phyloP scores from a whole-genome alignment of 2,329 filamentous ascomycete genomes.

The Penicillium psychrosexuale region DNA sequence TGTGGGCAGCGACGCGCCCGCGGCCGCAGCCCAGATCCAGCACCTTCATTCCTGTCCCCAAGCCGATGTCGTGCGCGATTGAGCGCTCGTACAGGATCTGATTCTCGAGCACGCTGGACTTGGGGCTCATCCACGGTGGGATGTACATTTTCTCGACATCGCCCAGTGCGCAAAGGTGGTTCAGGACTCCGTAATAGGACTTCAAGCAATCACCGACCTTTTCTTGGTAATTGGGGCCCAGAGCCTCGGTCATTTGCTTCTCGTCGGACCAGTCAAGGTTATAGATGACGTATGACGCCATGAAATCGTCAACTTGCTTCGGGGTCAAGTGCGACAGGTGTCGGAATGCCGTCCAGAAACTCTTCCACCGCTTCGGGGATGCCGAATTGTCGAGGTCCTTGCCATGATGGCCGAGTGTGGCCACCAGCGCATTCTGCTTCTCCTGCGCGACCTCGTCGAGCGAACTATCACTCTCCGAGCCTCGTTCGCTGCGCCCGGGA shows the following conservation, averaged over 20 bases:
- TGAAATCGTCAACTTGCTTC: slow-evolving; percentile 54
- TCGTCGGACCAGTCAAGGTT: slow-evolving; percentile 56
- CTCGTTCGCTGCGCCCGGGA: slow-evolving; percentile 19
- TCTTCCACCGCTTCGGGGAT: slow-evolving; percentile 50
- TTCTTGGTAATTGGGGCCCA: slow-evolving; percentile 51
- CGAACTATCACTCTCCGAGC: slow-evolving; percentile 26
- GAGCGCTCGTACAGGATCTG: slow-evolving; percentile 54
- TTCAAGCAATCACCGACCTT: slow-evolving; percentile 53
- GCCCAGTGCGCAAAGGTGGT: slow-evolving; percentile 55
- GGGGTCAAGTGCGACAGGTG: slow-evolving; percentile 50
- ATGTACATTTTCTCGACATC: slow-evolving; percentile 61
- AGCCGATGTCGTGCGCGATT: slow-evolving; percentile 47
- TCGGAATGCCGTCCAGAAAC: slow-evolving; percentile 51
- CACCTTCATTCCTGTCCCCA: slow-evolving; percentile 47
- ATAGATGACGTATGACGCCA: slow-evolving; percentile 57
- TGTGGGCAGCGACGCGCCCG: slow-evolving; percentile 54
- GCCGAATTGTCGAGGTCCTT: slow-evolving; percentile 45
- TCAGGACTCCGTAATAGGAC: slow-evolving; percentile 54
- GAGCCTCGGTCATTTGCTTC: slow-evolving; percentile 46
- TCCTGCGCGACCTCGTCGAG: slow-evolving; percentile 25
- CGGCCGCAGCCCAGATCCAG: slow-evolving; percentile 55
- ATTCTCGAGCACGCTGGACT: slow-evolving; percentile 51
- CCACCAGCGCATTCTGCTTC: slow-evolving; percentile 20
- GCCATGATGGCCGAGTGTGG: slow-evolving; percentile 20
- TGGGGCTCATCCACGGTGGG: slow-evolving; percentile 53